Base-by-base conservation (phyloP, 768 basidiomycete genomes). In the Tylopilus sp. region DNA sequence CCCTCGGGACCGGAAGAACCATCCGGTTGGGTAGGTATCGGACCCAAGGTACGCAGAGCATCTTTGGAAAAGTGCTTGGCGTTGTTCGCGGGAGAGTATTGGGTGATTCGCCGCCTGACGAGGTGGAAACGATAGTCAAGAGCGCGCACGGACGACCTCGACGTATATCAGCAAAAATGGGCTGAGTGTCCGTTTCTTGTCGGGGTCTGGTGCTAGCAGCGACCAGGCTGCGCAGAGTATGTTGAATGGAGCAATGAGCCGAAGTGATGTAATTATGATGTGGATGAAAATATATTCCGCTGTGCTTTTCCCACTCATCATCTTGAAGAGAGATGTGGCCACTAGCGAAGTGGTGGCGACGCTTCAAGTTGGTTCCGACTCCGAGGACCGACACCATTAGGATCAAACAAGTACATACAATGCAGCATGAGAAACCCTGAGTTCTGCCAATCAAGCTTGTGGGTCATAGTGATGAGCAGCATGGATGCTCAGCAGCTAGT, bases 221-320 rank as follows among this genome's bases (percentile, higher is more conserved):
- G 60, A 65, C 30, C 62, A 60, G 23, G 58, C 53, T 10, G 75
- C 53, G 56, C 68, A 73, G 56, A 73, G 31, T 8, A 77, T 57
- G 63, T 81, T 81, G 35, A 72, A 60, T 15, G 82, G 82, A 0
- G 79, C 74, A 25, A 84, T 57, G 52, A 76, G 69, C 21, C 74
- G 79, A 22, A 85, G 71, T 7, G 53, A 60, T 9, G 67, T 30
- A 44, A 86, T 82, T 36, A 67, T 69, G 9, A 61, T 41, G 44
- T 71, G 73, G 44, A 86, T 83, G 58, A 79, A 75, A 51, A 81
- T 52, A 60, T 80, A 82, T 67, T 84, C 82, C 3, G 70, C 67
- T 33, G 72, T 47, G 39, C 65, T 73, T 55, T 72, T 72, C n/a
- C 77, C 76, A 43, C 80, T 70, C 79, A 80, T 80, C 28, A 28